phyloP scores from a whole-genome alignment of 2,329 filamentous ascomycete genomes.

The Pseudogymnoascus sp. region DNA sequence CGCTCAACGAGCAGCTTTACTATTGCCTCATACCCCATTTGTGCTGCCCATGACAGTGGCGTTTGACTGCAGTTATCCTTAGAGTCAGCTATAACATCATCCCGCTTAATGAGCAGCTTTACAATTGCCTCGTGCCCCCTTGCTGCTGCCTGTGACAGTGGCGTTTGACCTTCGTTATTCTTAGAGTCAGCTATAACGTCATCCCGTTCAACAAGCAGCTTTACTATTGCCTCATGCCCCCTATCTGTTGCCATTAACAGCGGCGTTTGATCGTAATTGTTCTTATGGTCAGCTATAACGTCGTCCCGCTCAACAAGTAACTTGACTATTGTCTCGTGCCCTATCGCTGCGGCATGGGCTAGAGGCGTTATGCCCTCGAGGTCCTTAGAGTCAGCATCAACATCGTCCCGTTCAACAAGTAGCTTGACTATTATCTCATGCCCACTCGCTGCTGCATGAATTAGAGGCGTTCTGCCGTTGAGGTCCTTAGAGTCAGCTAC shows the following conservation, averaged over 20 bases:
- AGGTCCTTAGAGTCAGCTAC: neutral
- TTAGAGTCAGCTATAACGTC: neutral
- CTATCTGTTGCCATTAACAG: neutral
- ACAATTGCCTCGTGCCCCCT: no score
- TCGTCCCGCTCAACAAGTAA: neutral
- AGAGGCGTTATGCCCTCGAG: neutral
- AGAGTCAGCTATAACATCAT: no score
- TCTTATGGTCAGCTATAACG: neutral
- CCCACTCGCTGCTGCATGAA: neutral
- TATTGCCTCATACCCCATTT: no score
- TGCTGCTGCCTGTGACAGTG: no score
- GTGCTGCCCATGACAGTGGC: no score
- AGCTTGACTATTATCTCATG: neutral
- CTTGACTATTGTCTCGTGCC: neutral
- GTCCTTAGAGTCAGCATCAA: neutral
- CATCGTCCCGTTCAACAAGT: neutral
- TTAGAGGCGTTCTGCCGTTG: neutral
- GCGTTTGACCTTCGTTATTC: no score
- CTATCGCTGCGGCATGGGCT: neutral
- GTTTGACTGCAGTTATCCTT: no score
- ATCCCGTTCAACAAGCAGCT: neutral
- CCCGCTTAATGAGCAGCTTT: no score
- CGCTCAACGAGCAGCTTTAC: no score
- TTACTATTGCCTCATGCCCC: conserved; percentile 5
- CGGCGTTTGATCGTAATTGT: no score